Base-by-base conservation (phyloP, 805 yeast genomes). In the Candida namnaoensis region DNA sequence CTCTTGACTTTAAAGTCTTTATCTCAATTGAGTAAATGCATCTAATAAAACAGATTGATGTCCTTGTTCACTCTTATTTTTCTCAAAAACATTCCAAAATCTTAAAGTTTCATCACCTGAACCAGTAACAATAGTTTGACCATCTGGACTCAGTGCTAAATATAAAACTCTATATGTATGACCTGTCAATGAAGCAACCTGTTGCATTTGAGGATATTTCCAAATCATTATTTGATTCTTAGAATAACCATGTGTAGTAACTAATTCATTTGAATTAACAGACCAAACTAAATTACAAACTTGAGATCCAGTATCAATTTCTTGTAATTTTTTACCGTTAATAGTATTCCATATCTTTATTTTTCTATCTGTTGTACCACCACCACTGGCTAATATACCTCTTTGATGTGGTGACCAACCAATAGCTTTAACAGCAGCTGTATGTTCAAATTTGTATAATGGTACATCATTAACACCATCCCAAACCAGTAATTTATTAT, bases 391-490 rank as follows among this genome's bases (percentile, higher is more conserved):
- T 42, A 93, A 61, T 3, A 90, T 72, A 1, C 98, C 97, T 42
- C 97, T 69, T 57, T 88, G 96, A 57, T 93, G 98, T 3, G 99
- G 98, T 1, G 95, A 85, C 99, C 99, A 93, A 2, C 95, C 86
- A 41, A 93, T 73, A 0, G 98, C 99, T 62, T 93, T 93, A 4
- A 93, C 95, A 0, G 99, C 99, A 1, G 98, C 97, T 14, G 76
- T 78, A 59, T 93, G 98, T 47, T 88, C 96, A 52, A 88, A 83
- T 44, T 71, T 80, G 55, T 80, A 75, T 27, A 87, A 59, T 3
- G 99, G 97, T 6, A 61, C 64, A 41, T 73, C 74, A 37, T 79
- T 59, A 5, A 61, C 47, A 1, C 93, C 95, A 56, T 88, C 95
- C 93, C 97, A 93, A 10, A 93, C 83, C 49, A 76, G 72, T 24